Percentiles rank a stretch among this genome's conserved stretches.
Evolutionary conservation across 495 filamentous ascomycete genomes (phyloP).

Genomic region (Achaetomiella virescens): DNA sequence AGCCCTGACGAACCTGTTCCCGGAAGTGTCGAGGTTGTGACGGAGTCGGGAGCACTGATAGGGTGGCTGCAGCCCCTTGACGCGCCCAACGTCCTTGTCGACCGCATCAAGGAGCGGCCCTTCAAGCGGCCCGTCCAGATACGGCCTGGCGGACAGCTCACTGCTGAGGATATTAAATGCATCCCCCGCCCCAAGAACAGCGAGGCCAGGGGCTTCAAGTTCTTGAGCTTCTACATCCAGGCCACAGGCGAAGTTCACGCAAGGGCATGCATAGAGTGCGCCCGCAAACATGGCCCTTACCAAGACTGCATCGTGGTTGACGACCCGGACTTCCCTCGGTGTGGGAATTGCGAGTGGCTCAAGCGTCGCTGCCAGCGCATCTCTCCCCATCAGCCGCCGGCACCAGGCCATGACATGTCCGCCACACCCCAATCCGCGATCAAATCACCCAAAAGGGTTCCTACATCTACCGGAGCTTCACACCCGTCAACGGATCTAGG

Average conservation of each 20-base stretch:
- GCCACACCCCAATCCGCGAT: neutral
- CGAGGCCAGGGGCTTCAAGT: slow-evolving; percentile 26
- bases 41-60: slow-evolving; percentile 12
- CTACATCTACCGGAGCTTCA: slow-evolving; percentile 16
- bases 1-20: neutral
- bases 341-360: slow-evolving; percentile 34
- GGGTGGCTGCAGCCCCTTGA: slow-evolving; percentile 14
- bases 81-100: slow-evolving; percentile 14
- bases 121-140: slow-evolving; percentile 24
- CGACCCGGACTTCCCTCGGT: slow-evolving; percentile 21
- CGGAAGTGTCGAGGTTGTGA: slow-evolving; percentile 10
- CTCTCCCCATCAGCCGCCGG: neutral
- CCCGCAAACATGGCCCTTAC: slow-evolving; percentile 18
- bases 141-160: slow-evolving; percentile 24
- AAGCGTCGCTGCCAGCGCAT: slow-evolving; percentile 22
- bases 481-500: slow-evolving; percentile 17
- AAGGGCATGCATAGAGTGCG: slow-evolving; percentile 22
- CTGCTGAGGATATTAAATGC: slow-evolving; percentile 17
- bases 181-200: slow-evolving; percentile 16
- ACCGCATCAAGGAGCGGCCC: slow-evolving; percentile 13
- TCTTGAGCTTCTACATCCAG: slow-evolving; percentile 29
- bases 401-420: neutral
- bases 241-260: slow-evolving; percentile 24
- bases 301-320: slow-evolving; percentile 22
- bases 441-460: neutral